Base-by-base conservation (phyloP, 345 rosid species). In the Stellera chamaejasme region DNA sequence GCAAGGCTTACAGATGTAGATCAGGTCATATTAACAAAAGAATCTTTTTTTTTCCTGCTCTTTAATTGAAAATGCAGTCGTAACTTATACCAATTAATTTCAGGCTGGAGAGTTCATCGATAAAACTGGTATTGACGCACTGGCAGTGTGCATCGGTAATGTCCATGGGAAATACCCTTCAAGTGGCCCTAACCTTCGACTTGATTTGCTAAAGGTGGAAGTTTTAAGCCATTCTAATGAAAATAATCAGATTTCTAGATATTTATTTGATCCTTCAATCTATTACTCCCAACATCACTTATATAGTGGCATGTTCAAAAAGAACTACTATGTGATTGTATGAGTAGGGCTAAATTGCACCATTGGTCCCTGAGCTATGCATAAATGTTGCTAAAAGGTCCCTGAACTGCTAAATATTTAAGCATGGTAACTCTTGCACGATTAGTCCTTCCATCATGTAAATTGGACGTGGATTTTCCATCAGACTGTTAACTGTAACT, bases 131-230 rank as follows among this genome's bases (percentile, higher is more conserved):
- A 82, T 92, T 73, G 93, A 88, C 74, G 90, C 95, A 66, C 58
- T 92, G 77, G 98, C 98, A 9, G 93, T 88, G 56, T 92, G 98
- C 60, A 88, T 92, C n/a, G 98, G 98, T 36, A 92, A 92, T 73
- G 89, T 92, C 50, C 96, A 92, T 66, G 96, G 98, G 61, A 92
- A 92, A 69, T 92, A 92, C 71, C 93, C 95, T 10, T 67, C 83
- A 58, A 79, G 79, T 52, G 98, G 98, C 52, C 96, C 98, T 52
- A 78, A 75, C 65, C 90, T 92, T 65, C 85, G 79, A 69, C 83
- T 88, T 47, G 93, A 88, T 75, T 73, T 92, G 66, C 95, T 92
- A 5, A 69, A 88, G 90, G 98, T 88, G 26, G 51, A 51, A 42
- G 39, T 32, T 55, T 59, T 54, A 57, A 32, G 26, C 52, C 27